phyloP scores from a whole-genome alignment of 768 basidiomycete species.

The Auricularia sp. region DNA sequence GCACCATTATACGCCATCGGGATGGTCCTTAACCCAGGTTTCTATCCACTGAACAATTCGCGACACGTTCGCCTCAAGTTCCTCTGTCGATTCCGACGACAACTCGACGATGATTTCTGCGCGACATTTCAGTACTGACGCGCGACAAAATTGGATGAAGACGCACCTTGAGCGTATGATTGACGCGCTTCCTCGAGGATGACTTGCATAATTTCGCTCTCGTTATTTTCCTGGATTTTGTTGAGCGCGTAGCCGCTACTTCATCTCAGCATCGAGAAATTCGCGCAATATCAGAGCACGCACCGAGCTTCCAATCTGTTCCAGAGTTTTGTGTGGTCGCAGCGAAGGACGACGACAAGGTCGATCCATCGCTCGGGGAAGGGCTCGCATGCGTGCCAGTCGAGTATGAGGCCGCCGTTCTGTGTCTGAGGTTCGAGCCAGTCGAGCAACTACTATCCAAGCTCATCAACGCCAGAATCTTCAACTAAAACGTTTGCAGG shows the following conservation, averaged over 20 bases:
- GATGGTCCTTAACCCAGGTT: slow-evolving; percentile 42
- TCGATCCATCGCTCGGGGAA: slow-evolving; percentile 98
- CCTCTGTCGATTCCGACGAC: slow-evolving; percentile 60
- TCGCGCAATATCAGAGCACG: background rate
- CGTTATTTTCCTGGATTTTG: slow-evolving; percentile 97
- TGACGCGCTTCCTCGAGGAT: slow-evolving; percentile 80
- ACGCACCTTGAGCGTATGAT: slow-evolving; percentile 49
- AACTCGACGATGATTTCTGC: slow-evolving; percentile 79
- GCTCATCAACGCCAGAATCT: background rate
- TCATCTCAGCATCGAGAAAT: slow-evolving; percentile 2
- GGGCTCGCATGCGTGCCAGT: slow-evolving; percentile 89
- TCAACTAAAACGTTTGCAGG: background rate
- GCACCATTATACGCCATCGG: slow-evolving; percentile 8
- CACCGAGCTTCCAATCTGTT: slow-evolving; percentile 84
- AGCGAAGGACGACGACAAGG: slow-evolving; percentile 84
- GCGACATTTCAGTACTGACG: background rate
- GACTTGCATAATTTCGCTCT: slow-evolving; percentile 95
- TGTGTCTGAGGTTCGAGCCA: slow-evolving; percentile 66
- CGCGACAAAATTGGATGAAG: background rate
- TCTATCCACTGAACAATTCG: slow-evolving; percentile 84
- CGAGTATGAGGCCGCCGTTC: slow-evolving; percentile 72
- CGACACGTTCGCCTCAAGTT: slow-evolving; percentile 79
- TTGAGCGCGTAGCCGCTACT: slow-evolving; percentile 73
- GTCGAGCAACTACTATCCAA: slow-evolving; percentile 58
- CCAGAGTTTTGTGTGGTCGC: slow-evolving; percentile 82